Conservation (phyloP, 2,329 filamentous ascomycete genomes). For the Cladosporium phlei region DNA sequence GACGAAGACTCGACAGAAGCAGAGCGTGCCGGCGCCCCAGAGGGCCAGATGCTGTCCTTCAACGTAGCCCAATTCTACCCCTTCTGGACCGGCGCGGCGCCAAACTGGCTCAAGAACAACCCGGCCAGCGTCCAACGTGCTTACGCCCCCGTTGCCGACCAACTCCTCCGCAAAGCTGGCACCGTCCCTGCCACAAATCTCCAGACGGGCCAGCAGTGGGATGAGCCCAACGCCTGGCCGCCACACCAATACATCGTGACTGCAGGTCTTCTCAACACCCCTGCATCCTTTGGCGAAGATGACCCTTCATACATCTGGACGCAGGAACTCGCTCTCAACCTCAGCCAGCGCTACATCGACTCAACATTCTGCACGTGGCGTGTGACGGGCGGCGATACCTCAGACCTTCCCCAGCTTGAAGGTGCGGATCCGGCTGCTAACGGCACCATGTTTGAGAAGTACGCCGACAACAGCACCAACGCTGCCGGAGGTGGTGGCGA, state of each 20-base stretch:
- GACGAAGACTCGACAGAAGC: slow-evolving; percentile 44
- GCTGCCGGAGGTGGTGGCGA: slow-evolving; percentile 61
- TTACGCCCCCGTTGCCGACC: slow-evolving; percentile 50
- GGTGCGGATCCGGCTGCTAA: slow-evolving; percentile 39
- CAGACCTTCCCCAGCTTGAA: slow-evolving; percentile 46
- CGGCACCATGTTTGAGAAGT: slow-evolving; percentile 69
- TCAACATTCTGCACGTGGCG: slow-evolving; percentile 67
- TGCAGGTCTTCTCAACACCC: slow-evolving; percentile 56
- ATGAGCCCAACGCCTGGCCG: slow-evolving; percentile 67
- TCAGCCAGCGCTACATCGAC: slow-evolving; percentile 63
- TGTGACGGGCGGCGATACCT: slow-evolving; percentile 60
- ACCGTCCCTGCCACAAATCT: slow-evolving; percentile 61
- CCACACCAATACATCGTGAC: slow-evolving; percentile 62
- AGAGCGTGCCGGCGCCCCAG: slow-evolving; percentile 46
- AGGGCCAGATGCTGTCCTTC: slow-evolving; percentile 55
- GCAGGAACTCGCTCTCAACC: slow-evolving; percentile 51
- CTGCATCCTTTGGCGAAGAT: slow-evolving; percentile 50
- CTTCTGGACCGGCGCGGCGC: slow-evolving; percentile 65
- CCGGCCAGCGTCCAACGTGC: slow-evolving; percentile 53
- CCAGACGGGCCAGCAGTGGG: slow-evolving; percentile 62
- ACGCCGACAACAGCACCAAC: slow-evolving; percentile 56
- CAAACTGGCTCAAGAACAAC: slow-evolving; percentile 52
- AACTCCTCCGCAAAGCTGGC: slow-evolving; percentile 51
- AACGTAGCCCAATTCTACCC: slow-evolving; percentile 60
- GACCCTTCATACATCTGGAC: slow-evolving; percentile 53